A percentile compares a stretch with the other conserved stretches of the same genome.
phyloP scores from a whole-genome alignment of 495 filamentous ascomycete genomes.

The Umbilicaria muhlenbergii region DNA sequence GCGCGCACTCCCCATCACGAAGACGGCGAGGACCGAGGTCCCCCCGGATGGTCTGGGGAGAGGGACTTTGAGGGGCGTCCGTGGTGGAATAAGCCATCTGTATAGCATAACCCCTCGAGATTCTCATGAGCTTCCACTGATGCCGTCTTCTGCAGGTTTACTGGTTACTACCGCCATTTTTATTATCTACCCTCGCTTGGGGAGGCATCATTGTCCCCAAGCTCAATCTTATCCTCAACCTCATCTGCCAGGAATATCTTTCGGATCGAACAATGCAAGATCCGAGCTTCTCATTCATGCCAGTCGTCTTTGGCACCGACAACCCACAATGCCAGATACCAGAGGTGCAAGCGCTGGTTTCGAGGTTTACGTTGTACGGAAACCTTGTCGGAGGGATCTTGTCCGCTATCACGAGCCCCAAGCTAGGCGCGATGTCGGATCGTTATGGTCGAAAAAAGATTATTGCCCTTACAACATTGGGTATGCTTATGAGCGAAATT shows the following conservation, averaged over 20 bases:
- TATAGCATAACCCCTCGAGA: conserved; percentile 22
- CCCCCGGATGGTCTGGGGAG: conserved; percentile 24
- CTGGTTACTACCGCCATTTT: conserved; percentile 69
- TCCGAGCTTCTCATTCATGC: conserved; percentile 42
- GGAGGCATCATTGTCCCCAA: conserved; percentile 69
- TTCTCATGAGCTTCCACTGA: not conserved
- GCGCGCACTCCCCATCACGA: conserved; percentile 5
- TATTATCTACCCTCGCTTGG: conserved; percentile 65
- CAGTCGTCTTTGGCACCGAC: conserved; percentile 47
- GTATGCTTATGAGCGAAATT: conserved; percentile 51
- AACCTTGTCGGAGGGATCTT: conserved; percentile 56
- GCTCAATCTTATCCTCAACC: conserved; percentile 60
- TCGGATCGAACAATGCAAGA: conserved; percentile 39
- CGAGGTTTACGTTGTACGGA: conserved; percentile 61
- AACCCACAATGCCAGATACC: conserved; percentile 60
- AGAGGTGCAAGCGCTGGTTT: conserved; percentile 56
- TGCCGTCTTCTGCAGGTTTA: conserved; percentile 40
- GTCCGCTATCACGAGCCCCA: conserved; percentile 61
- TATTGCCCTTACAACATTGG: conserved; percentile 49
- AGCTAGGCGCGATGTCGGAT: conserved; percentile 74
- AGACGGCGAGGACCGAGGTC: conserved; percentile 3
- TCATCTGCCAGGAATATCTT: conserved; percentile 72
- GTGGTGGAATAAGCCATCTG: conserved; percentile 61
- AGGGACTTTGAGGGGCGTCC: conserved; percentile 47
- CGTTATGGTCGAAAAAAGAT: conserved; percentile 65